Percentiles rank a stretch among this genome's conserved stretches.
Evolutionary conservation across 768 basidiomycete species (phyloP).

Genomic region (Tremella yokohamensis): DNA sequence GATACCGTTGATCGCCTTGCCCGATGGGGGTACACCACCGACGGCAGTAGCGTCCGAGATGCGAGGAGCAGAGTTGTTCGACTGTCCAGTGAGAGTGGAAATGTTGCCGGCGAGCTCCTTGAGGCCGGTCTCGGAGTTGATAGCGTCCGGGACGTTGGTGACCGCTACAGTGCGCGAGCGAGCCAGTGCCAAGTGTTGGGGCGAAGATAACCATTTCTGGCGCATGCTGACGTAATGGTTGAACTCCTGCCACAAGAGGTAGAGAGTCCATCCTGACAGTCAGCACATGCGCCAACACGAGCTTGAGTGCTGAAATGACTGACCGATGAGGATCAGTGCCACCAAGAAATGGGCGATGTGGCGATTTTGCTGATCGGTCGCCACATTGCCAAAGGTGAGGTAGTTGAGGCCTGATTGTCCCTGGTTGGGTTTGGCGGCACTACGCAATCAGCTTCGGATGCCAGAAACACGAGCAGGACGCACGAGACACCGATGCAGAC

Average conservation of each 20-base stretch:
- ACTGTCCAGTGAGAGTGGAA: constrained; percentile 20
- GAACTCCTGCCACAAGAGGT: constrained; percentile 48
- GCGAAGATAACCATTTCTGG: constrained; percentile 48
- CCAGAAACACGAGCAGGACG: constrained; percentile 13
- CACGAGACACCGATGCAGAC: constrained; percentile 48
- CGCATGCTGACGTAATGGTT: constrained; percentile 47
- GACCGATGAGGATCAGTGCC: constrained; percentile 43
- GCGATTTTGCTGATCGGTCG: constrained; percentile 28
- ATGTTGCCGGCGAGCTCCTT: constrained; percentile 41
- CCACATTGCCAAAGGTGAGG: constrained; percentile 51
- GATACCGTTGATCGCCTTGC: constrained; percentile 10
- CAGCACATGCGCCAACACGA: not conserved
- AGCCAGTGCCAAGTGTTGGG: constrained; percentile 45
- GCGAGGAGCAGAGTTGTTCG: constrained; percentile 9
- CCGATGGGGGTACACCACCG: constrained; percentile 2
- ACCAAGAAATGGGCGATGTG: constrained; percentile 49
- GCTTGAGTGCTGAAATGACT: not conserved
- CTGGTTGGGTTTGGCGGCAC: constrained; percentile 38
- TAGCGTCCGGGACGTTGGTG: constrained; percentile 44
- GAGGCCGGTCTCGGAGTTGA: constrained; percentile 39
- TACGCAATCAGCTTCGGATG: constrained; percentile 11
- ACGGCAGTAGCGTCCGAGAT: constrained; percentile 12
- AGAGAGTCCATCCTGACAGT: constrained; percentile 39
- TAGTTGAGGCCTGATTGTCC: constrained; percentile 44
- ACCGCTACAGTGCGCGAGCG: constrained; percentile 48